phyloP scores from a whole-genome alignment of 768 basidiomycete genomes.

The Hebeloma cylindrosporum region DNA sequence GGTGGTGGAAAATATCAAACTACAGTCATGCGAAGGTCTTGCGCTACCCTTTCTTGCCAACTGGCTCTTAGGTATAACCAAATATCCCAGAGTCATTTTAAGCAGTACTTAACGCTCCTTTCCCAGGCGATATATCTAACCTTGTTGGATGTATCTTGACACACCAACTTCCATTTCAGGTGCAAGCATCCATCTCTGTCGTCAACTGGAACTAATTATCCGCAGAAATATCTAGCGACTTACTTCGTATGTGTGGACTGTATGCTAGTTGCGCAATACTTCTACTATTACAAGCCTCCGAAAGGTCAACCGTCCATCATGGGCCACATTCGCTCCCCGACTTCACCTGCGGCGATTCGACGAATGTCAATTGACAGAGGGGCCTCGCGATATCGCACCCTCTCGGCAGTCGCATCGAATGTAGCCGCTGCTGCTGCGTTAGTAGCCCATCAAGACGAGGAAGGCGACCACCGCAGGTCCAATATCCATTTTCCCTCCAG shows the following conservation, averaged over 20 bases:
- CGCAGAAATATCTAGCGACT: slow-evolving; percentile 82
- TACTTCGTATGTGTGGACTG: slow-evolving; percentile 90
- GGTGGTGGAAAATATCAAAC: slow-evolving; percentile 72
- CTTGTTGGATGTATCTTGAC: slow-evolving; percentile 90
- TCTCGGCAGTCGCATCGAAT: slow-evolving; percentile 69
- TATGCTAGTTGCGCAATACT: slow-evolving; percentile 73
- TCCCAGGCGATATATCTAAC: slow-evolving; percentile 86
- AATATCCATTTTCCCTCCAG: slow-evolving; percentile 11
- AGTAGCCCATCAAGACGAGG: slow-evolving; percentile 60
- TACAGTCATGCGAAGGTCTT: slow-evolving; percentile 84
- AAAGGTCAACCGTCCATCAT: slow-evolving; percentile 33
- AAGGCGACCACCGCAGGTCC: slow-evolving; percentile 29
- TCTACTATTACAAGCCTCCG: slow-evolving; percentile 60
- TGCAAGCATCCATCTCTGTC: slow-evolving; percentile 33
- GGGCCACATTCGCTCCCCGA: slow-evolving; percentile 41
- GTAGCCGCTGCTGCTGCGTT: slow-evolving; percentile 72
- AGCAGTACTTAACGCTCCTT: slow-evolving; percentile 3
- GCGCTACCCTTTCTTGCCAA: slow-evolving; percentile 91
- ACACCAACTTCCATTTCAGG: slow-evolving; percentile 93
- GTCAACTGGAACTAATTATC: slow-evolving; percentile 11
- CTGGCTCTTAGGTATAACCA: slow-evolving; percentile 79
- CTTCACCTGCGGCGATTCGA: slow-evolving; percentile 39
- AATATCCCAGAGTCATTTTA: too few species aligned
- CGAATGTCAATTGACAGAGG: slow-evolving; percentile 52
- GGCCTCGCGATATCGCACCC: slow-evolving; percentile 63